These are phyloP conservation scores for Kondoa subrosea DNA, from an alignment of 768 basidiomycete genomes.

Conservation along the genomic window DNA sequence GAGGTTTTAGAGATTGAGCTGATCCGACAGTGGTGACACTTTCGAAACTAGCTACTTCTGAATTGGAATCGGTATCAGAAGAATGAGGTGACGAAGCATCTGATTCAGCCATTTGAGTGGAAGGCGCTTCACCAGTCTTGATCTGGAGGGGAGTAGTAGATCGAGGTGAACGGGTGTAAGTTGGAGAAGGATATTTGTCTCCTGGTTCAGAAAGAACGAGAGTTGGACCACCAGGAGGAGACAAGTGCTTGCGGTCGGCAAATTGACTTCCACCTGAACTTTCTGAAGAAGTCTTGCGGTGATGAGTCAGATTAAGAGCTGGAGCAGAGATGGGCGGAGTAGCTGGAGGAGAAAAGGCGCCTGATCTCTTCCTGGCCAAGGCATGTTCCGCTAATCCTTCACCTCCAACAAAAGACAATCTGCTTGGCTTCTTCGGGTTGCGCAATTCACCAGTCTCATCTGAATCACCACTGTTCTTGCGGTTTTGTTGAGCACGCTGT, in stretches of 20 bases:
- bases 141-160: background rate
- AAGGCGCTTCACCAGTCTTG: background rate
- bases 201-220: slow-evolving; percentile 7
- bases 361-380: background rate
- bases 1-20: background rate
- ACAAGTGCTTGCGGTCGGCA: background rate
- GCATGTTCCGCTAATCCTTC: background rate
- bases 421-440: background rate
- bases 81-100: background rate
- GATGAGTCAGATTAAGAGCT: background rate
- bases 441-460: background rate
- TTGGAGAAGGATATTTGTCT: background rate
- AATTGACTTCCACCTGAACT: background rate
- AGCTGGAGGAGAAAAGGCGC: slow-evolving; percentile 1
- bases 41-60: background rate
- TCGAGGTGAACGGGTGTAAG: background rate
- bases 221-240: background rate
- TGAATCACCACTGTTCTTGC: background rate
- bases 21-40: background rate
- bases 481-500: background rate
- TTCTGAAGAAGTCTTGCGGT: background rate
- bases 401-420: background rate
- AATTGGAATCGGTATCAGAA: background rate
- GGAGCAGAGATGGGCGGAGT: background rate
- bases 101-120: background rate